phyloP scores from a whole-genome alignment of 345 rosid genomes.

The Syzygium oleosum region DNA sequence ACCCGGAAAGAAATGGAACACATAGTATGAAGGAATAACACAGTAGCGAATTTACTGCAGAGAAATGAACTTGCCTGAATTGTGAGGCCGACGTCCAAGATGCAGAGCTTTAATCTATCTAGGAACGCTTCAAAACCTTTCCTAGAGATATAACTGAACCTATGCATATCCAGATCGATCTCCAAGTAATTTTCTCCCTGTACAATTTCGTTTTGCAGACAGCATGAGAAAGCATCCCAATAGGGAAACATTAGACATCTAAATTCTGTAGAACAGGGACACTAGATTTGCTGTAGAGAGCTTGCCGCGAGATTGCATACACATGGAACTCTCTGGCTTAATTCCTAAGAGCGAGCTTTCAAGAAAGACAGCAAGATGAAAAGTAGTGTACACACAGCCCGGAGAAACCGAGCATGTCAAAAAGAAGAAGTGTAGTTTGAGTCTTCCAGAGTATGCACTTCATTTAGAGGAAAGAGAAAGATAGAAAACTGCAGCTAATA shows the following conservation, averaged over 20 bases:
- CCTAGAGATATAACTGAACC: conserved; percentile 85
- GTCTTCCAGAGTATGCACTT: neutral
- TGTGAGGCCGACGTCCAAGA: conserved; percentile 88
- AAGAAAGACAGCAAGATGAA: neutral
- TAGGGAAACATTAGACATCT: neutral
- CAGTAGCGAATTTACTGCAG: neutral
- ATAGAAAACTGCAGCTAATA: neutral
- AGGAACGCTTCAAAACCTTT: conserved; percentile 87
- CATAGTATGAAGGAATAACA: neutral
- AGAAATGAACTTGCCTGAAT: conserved; percentile 50
- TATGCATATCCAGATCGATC: conserved; percentile 94
- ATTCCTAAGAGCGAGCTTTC: neutral
- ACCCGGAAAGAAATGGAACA: neutral
- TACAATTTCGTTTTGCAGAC: neutral
- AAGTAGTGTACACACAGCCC: neutral
- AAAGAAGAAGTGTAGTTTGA: neutral
- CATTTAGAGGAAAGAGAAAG: neutral
- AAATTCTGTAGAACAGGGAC: neutral
- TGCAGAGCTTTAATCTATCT: conserved; percentile 61
- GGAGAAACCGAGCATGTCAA: neutral
- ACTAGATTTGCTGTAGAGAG: neutral
- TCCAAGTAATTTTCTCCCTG: conserved; percentile 92
- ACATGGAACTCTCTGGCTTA: neutral
- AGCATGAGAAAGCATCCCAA: neutral
- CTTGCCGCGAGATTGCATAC: neutral